Conservation (phyloP, 108 stramenopile species). For the Cyclotella atomus region DNA sequence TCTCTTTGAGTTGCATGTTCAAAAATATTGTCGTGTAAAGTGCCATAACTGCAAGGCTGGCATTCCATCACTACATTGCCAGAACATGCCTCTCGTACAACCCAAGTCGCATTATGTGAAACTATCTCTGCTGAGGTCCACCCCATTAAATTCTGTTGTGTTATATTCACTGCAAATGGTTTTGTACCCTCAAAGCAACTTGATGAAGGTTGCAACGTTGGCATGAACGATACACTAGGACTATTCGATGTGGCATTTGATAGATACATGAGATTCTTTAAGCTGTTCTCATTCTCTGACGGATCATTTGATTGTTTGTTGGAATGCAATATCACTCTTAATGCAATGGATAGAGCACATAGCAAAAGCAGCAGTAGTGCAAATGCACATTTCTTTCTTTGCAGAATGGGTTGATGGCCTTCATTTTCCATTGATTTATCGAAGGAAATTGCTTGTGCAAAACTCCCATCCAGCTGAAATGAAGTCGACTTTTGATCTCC, state of each 20-base stretch:
- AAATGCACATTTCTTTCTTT: background rate
- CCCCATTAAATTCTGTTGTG: background rate
- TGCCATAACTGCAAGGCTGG: conserved; percentile 14
- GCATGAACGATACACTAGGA: background rate
- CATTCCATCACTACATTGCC: conserved; percentile 28
- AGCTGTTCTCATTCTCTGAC: background rate
- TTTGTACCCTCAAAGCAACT: background rate
- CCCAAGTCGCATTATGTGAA: conserved; percentile 17
- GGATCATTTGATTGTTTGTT: background rate
- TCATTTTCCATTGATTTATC: background rate
- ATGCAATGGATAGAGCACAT: background rate
- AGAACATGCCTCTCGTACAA: conserved; percentile 29
- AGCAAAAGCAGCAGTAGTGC: background rate
- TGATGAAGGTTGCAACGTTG: background rate
- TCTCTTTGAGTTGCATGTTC: background rate
- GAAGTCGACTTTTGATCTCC: background rate
- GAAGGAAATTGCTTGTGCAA: background rate
- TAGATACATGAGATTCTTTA: background rate
- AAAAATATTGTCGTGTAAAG: conserved; percentile 3
- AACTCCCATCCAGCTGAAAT: background rate
- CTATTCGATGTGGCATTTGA: background rate
- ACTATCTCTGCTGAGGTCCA: conserved; percentile 2
- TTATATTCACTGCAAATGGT: background rate
- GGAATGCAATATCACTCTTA: background rate
- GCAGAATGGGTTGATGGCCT: background rate